Base-by-base conservation (phyloP, 139 green algal genomes). In the Picochlorum sp. region DNA sequence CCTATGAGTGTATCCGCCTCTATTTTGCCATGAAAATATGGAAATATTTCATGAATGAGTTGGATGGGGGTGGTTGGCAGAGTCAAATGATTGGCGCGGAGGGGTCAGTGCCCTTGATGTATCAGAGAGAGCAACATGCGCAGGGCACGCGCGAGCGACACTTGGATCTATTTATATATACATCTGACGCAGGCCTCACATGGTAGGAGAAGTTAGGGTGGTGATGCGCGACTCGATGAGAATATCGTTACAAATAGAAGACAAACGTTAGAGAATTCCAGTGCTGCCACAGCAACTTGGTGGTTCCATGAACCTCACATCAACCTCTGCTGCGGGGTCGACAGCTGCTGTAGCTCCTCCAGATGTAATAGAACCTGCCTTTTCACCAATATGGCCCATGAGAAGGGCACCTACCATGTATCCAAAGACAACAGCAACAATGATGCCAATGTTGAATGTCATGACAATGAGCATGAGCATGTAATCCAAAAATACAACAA, bases 381-480 rank as follows among this genome's bases (percentile, higher is more conserved):
- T 56, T 21, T 66, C 60, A 18, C 60, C 34, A 18, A 55, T 47
- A 45, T 75, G 76, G 4, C 75, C 75, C 51, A 85, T 81, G 3
- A 79, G 20, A 37, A 76, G 57, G 14, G 65, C 65, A 13, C 78
- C 78, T 13, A 81, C 41, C 8, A 30, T 58, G 10, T 76, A 69
- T 50, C 78, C 78, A 3, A 61, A 21, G 6, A 72, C 65, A n/a
- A 69, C 62, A 2, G 52, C 57, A 41, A 79, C 54, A 50, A 85
- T 78, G 41, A 85, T 77, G 3, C 63, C 68, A 16, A 85, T 68
- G 52, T 85, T 78, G 65, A 77, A 83, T 13, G 62, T 73, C 72
- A 85, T 78, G 4, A 73, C 78, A 13, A 80, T 71, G 18, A 83
- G 65, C 77, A 83, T 83, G 23, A 77, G 65, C 38, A 65, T 59